Percentiles rank a stretch among this genome's conserved stretches.
phyloP scores from a whole-genome alignment of 306 rosid genomes.

The Fragaria ananassa region DNA sequence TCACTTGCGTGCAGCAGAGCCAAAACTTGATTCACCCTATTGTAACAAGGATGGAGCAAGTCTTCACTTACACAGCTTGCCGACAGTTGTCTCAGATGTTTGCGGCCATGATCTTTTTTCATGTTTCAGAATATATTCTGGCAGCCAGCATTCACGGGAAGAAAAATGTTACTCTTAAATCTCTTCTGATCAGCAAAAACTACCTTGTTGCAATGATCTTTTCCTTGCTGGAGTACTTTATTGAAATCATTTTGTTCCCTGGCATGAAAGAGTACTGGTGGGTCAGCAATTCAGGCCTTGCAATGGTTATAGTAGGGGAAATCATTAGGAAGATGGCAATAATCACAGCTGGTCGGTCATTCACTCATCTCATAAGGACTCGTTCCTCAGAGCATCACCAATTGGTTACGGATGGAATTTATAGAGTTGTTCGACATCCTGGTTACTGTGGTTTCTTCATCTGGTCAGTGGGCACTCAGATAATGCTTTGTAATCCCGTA shows the following conservation, averaged over 20 bases:
- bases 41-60: conserved; percentile 48
- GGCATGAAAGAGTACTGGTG: conserved; percentile 67
- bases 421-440: conserved; percentile 71
- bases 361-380: conserved; percentile 74
- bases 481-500: conserved; percentile 91
- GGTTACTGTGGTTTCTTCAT: conserved; percentile 77
- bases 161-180: conserved; percentile 50
- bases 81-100: conserved; percentile 68
- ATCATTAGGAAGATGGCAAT: conserved; percentile 63
- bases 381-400: conserved; percentile 51
- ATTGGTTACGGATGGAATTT: conserved; percentile 70
- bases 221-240: conserved; percentile 62
- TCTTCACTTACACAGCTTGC: conserved; percentile 55
- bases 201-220: conserved; percentile 68
- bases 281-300: conserved; percentile 60
- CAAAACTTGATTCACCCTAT: not conserved
- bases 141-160: conserved; percentile 67
- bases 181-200: conserved; percentile 70
- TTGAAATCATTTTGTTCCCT: conserved; percentile 58
- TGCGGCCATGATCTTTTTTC: conserved; percentile 59
- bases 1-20: not conserved
- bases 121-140: conserved; percentile 67
- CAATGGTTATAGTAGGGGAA: conserved; percentile 67
- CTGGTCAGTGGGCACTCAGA: conserved; percentile 89
- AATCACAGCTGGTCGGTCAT: conserved; percentile 68